Base-by-base conservation (phyloP, 1,284 basidiomycete genomes). In the Austroboletus novae-zelandiae region DNA sequence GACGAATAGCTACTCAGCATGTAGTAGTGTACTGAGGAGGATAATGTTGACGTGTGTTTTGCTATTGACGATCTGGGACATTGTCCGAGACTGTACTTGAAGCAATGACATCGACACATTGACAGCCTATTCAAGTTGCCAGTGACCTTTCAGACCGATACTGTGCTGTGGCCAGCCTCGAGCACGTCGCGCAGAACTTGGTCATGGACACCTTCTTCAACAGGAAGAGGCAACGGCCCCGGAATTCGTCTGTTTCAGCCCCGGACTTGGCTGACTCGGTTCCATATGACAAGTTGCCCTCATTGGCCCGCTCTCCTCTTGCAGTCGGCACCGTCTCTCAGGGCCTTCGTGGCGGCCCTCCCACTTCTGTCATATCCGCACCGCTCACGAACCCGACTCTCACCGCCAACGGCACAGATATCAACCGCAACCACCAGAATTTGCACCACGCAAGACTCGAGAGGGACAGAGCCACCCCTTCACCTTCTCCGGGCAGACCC, bases 311-410 rank as follows among this genome's bases (percentile, higher is more conserved):
- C 48, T 79, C 83, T 45, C 86, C 87, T 37, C 62, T 82, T 36
- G 72, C 82, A 37, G 81, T 81, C 42, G 72, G 70, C 23, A 79
- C 81, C 3, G 68, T 78, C 44, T 81, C 77, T 29, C 81, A 84
- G 61, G 80, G 77, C 32, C 64, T 83, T 40, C 74, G 80, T 61
- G 75, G 75, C 31, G 61, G 47, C 36, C 56, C 58, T 2, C 51
- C 43, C 40, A 67, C 66, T 17, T 57, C 65, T 20, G 60, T 48
- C 43, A 90, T 90, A 54, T 89, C 86, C 37, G 87, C 87, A 5
- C 88, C 88, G 6, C 83, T 84, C 59, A 88, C 88, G 15, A 90
- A 90, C 61, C 88, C 88, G 13, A 80, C 82, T 9, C 77, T 90
- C 47, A 88, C 86, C 4, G 53, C 76, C 48, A 74, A 78, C 60